Conservation (phyloP, 345 rosid species). For the Eucalyptus erythrocorys region DNA sequence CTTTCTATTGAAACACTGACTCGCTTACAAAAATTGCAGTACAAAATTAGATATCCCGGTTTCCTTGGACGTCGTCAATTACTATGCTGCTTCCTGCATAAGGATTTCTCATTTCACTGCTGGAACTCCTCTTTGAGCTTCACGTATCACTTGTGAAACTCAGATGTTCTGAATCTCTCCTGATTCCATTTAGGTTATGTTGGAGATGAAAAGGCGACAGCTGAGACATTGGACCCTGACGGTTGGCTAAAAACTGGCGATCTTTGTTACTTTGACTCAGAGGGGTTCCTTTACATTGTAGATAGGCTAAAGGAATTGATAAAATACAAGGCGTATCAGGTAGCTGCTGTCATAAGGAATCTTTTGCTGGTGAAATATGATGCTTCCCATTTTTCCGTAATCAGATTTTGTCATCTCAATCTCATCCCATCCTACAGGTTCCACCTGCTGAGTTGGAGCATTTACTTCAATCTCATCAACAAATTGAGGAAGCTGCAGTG, state of each 20-base stretch:
- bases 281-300: slow-evolving; percentile 64
- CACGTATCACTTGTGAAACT: background rate
- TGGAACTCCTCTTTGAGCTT: background rate
- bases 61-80: background rate
- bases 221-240: slow-evolving; percentile 58
- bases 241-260: slow-evolving; percentile 97
- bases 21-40: background rate
- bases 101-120: background rate
- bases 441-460: slow-evolving; percentile 93
- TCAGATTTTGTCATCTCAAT: background rate
- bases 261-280: slow-evolving; percentile 67
- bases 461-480: slow-evolving; percentile 60
- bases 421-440: slow-evolving; percentile 31
- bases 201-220: slow-evolving; percentile 74
- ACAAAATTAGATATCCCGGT: background rate
- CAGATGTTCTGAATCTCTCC: background rate
- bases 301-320: slow-evolving; percentile 92
- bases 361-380: background rate
- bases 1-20: background rate
- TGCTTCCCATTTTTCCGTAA: background rate
- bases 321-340: slow-evolving; percentile 96
- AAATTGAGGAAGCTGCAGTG: slow-evolving; percentile 80
- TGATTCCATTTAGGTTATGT: slow-evolving; percentile 49
- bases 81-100: background rate
- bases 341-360: background rate